These are phyloP conservation scores for Anthostomella pinea DNA, from an alignment of 2,329 filamentous ascomycete species.

Conservation along the genomic window DNA sequence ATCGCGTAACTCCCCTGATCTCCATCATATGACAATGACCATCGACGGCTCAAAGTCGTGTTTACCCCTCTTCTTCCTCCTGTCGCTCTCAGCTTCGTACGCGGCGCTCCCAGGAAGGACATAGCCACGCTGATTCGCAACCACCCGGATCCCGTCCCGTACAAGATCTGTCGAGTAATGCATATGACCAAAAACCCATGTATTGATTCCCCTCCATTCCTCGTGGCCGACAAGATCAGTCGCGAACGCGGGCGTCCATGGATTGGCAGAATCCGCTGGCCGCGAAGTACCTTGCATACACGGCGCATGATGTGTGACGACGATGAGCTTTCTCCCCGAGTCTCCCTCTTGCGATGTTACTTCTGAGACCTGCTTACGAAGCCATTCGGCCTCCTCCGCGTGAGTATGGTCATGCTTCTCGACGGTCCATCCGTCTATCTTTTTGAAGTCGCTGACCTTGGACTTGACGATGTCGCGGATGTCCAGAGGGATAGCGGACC, in stretches of 20 bases:
- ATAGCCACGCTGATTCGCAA: constrained; percentile 47
- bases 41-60: no score
- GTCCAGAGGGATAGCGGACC: constrained; percentile 46
- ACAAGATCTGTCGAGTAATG: constrained; percentile 41
- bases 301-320: constrained; percentile 59
- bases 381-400: constrained; percentile 47
- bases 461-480: constrained; percentile 37
- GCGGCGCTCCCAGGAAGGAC: constrained; percentile 23
- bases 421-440: constrained; percentile 51
- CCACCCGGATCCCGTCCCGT: constrained; percentile 34
- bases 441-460: constrained; percentile 52
- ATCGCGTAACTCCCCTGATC: no score
- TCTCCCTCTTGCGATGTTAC: constrained; percentile 5
- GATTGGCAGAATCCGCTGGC: constrained; percentile 45
- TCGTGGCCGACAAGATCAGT: constrained; percentile 24
- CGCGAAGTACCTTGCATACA: constrained; percentile 45
- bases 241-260: constrained; percentile 36
- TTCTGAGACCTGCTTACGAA: constrained; percentile 38
- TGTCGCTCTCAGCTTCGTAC: no score
- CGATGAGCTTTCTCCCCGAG: constrained; percentile 35
- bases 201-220: constrained; percentile 33
- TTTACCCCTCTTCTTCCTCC: no score
- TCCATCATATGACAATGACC: no score
- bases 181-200: constrained; percentile 50
- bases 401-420: constrained; percentile 48